Percentiles rank a stretch among this genome's conserved stretches.
Evolutionary conservation across 106 monocot species (phyloP).

Genomic region (Acorus calamus): DNA sequence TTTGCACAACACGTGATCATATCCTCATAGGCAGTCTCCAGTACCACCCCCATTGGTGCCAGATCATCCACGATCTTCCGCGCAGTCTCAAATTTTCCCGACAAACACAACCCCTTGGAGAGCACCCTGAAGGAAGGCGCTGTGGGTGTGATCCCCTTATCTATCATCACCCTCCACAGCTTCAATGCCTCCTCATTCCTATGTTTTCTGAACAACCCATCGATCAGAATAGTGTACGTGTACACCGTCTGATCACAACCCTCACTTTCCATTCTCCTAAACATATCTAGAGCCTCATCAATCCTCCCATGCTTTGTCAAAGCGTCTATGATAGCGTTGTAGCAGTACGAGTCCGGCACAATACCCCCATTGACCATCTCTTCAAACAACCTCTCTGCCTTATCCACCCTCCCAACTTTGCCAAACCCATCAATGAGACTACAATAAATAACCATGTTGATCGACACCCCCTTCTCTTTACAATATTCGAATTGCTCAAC

Average conservation of each 20-base stretch:
- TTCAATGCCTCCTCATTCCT: slow-evolving; percentile 86
- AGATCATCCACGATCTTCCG: slow-evolving; percentile 77
- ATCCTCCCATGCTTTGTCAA: slow-evolving; percentile 49
- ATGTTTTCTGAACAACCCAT: slow-evolving; percentile 71
- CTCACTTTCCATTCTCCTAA: slow-evolving; percentile 60
- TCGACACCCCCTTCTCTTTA: slow-evolving; percentile 19
- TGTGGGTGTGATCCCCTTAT: slow-evolving; percentile 76
- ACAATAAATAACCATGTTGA: slow-evolving; percentile 61
- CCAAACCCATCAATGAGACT: slow-evolving; percentile 85
- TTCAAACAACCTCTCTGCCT: slow-evolving; percentile 46
- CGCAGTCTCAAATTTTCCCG: slow-evolving; percentile 82
- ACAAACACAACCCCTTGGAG: slow-evolving; percentile 70
- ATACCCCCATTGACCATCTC: slow-evolving; percentile 56
- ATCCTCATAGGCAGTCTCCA: slow-evolving; percentile 78
- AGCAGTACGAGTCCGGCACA: slow-evolving; percentile 66
- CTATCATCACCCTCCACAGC: slow-evolving; percentile 78
- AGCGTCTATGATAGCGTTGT: slow-evolving; percentile 68
- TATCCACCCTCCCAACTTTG: slow-evolving; percentile 54
- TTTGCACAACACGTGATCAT: slow-evolving; percentile 83
- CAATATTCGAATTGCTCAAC: slow-evolving; percentile 60
- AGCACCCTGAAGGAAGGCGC: slow-evolving; percentile 59
- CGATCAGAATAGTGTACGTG: slow-evolving; percentile 81
- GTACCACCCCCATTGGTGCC: slow-evolving; percentile 82
- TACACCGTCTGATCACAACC: slow-evolving; percentile 66
- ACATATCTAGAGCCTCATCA: slow-evolving; percentile 45